Base-by-base conservation (phyloP, 257 asterid species). In the Nyctanthes arbortristis region DNA sequence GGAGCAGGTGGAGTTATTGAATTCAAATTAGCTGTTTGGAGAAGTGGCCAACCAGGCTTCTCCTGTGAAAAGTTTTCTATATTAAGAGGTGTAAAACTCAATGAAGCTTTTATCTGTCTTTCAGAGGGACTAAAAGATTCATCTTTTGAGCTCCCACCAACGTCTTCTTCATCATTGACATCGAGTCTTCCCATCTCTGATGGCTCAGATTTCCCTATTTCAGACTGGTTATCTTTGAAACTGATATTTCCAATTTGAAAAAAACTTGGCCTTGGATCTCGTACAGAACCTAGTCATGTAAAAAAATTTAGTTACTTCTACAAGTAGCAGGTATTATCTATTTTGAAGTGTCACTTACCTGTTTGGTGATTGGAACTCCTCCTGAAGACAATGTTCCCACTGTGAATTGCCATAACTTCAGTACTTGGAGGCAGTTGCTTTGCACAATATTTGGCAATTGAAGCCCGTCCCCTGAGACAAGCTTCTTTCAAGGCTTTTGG, bases 1-100 rank as follows among this genome's bases (percentile, higher is more conserved):
- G 69, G 27, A 39, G 84, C 69, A 12, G 77, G 73, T 57, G 79
- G 83, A 63, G 88, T 80, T 55, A 86, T 66, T 33, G 82, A 75
- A 73, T n/a, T n/a, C n/a, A n/a, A n/a, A n/a, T 87, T 83, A 5
- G 81, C 70, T 34, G 89, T 84, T 70, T 82, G 96, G 61, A 92
- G 95, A 24, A 92, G 77, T 68, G 98, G 98, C 98, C 98, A 92
- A 55, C 98, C 98, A n/a, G 98, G 98, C 81, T 81, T 84, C 76
- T 82, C 85, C 82, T 72, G 69, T 3, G 86, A 82, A 58, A 87
- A 82, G 61, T 84, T 96, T 75, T 80, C 87, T 4, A 84, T 80
- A 11, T 89, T 93, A 65, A 86, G 85, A 54, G 93, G 83, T 74
- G 89, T 75, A 9, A 85, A 75, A 70, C 88, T 82, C 43, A 84